phyloP scores from a whole-genome alignment of 805 yeast species.

The Candida sonorensis region DNA sequence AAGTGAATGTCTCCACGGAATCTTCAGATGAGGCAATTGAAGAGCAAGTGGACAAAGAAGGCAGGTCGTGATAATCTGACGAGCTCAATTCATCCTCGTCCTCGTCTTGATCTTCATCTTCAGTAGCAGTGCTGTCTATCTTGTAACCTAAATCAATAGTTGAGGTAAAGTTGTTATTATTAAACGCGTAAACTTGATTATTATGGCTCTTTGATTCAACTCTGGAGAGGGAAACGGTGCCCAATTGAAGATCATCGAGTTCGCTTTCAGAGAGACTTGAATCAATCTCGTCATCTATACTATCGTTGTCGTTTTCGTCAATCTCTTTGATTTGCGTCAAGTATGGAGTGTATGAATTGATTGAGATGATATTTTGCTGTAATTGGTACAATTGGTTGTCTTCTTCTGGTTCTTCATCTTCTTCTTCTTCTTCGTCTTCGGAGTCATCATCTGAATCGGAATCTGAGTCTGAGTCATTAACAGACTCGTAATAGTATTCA shows the following conservation, averaged over 20 bases:
- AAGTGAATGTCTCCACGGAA: background rate
- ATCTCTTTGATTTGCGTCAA: too few relatives aligned
- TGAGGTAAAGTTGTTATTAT: too few relatives aligned
- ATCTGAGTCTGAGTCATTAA: slow-evolving; percentile 21
- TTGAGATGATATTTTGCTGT: slow-evolving; percentile 1
- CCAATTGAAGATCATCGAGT: too few relatives aligned
- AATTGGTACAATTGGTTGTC: background rate
- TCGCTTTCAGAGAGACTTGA: too few relatives aligned
- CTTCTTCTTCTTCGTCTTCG: slow-evolving; percentile 7
- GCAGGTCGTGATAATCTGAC: slow-evolving; percentile 22
- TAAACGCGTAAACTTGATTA: too few relatives aligned
- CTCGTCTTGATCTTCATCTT: slow-evolving; percentile 2
- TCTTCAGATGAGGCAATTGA: slow-evolving; percentile 23
- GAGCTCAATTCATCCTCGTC: slow-evolving; percentile 3
- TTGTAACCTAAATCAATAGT: too few relatives aligned
- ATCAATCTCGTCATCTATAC: too few relatives aligned
- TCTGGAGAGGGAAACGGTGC: too few relatives aligned
- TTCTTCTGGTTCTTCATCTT: slow-evolving; percentile 3
- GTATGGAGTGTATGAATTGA: background rate
- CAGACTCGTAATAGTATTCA: slow-evolving; percentile 21
- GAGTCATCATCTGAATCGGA: slow-evolving; percentile 8
- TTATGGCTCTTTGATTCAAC: too few relatives aligned
- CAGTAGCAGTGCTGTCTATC: slow-evolving; percentile 2
- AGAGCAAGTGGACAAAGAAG: slow-evolving; percentile 23
- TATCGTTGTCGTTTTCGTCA: too few relatives aligned